Evolutionary conservation across 306 rosid genomes (phyloP).

Genomic region (Argentina anserina): DNA sequence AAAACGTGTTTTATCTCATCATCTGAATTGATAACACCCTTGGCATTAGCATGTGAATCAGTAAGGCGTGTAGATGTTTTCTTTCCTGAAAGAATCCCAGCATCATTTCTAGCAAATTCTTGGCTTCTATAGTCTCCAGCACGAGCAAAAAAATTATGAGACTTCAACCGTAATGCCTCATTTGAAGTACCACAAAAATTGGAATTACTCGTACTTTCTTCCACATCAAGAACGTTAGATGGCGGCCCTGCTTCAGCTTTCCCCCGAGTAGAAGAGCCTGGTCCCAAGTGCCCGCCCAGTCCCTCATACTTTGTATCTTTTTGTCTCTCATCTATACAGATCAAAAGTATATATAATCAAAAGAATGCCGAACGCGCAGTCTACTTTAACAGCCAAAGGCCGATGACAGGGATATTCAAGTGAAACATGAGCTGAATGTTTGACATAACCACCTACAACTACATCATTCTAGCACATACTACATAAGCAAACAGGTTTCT

Average conservation of each 20-base stretch:
- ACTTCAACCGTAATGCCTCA: conserved; percentile 25
- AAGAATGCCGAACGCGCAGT: conserved; percentile 12
- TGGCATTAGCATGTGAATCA: conserved; percentile 27
- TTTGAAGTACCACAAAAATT: conserved; percentile 28
- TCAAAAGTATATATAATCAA: conserved; percentile 24
- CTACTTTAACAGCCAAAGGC: conserved; percentile 13
- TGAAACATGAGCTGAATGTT: background rate
- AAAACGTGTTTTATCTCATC: conserved; percentile 35
- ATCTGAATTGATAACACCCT: conserved; percentile 26
- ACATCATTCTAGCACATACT: too few species aligned
- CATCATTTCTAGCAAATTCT: conserved; percentile 32
- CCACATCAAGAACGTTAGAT: conserved; percentile 20
- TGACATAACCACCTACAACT: too few species aligned
- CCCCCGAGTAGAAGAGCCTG: conserved; percentile 34
- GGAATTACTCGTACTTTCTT: conserved; percentile 21
- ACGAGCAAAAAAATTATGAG: conserved; percentile 22
- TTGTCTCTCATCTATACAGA: conserved; percentile 50
- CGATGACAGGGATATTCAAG: background rate
- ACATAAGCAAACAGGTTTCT: too few species aligned
- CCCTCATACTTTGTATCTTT: conserved; percentile 36
- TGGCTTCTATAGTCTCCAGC: conserved; percentile 36
- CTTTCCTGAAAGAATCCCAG: conserved; percentile 30
- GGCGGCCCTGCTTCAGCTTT: conserved; percentile 29
- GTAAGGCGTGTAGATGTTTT: conserved; percentile 18
- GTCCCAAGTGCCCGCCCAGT: conserved; percentile 32